Percentiles rank a stretch among this genome's conserved stretches.
phyloP scores from a whole-genome alignment of 2,329 filamentous ascomycete genomes.

The Leptographium wingfieldii region DNA sequence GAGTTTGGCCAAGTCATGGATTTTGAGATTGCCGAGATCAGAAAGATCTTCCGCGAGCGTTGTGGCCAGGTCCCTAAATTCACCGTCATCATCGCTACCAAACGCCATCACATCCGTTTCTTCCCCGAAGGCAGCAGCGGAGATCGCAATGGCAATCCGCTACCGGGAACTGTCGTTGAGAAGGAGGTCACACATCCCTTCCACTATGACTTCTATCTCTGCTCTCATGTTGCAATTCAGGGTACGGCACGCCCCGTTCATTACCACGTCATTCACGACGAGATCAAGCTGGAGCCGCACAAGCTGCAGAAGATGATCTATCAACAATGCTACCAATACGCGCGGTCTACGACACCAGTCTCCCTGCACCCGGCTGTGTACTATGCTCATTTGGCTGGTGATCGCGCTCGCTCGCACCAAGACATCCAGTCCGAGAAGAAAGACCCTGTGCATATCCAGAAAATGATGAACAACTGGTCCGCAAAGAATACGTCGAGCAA shows the following conservation, averaged over 20 bases:
- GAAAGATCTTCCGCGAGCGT: constrained; percentile 35
- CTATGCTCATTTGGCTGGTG: constrained; percentile 83
- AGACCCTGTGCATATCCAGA: constrained; percentile 32
- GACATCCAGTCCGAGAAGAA: constrained; percentile 29
- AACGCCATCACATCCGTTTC: constrained; percentile 88
- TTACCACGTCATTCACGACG: constrained; percentile 81
- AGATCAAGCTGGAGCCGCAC: constrained; percentile 53
- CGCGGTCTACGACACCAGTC: constrained; percentile 82
- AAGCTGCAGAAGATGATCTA: constrained; percentile 82
- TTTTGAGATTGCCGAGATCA: constrained; percentile 64
- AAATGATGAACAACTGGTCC: constrained; percentile 24
- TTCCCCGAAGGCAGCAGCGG: constrained; percentile 50
- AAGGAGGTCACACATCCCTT: constrained; percentile 80
- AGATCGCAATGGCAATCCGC: constrained; percentile 69
- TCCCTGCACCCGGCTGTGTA: constrained; percentile 85
- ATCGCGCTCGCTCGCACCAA: constrained; percentile 68
- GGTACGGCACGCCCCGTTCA: constrained; percentile 87
- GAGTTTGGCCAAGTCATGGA: constrained; percentile 72
- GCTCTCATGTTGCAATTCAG: constrained; percentile 64
- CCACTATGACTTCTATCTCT: constrained; percentile 74
- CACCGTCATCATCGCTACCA: constrained; percentile 78
- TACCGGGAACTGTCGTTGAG: constrained; percentile 82
- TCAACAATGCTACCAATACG: constrained; percentile 88
- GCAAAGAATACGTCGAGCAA: constrained; percentile 26
- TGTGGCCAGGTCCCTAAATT: constrained; percentile 42